A percentile compares a stretch with the other conserved stretches of the same genome.
Conservation (phyloP, 192 early-diverging fungal species). For the Dimargaris cristalligena region DNA sequence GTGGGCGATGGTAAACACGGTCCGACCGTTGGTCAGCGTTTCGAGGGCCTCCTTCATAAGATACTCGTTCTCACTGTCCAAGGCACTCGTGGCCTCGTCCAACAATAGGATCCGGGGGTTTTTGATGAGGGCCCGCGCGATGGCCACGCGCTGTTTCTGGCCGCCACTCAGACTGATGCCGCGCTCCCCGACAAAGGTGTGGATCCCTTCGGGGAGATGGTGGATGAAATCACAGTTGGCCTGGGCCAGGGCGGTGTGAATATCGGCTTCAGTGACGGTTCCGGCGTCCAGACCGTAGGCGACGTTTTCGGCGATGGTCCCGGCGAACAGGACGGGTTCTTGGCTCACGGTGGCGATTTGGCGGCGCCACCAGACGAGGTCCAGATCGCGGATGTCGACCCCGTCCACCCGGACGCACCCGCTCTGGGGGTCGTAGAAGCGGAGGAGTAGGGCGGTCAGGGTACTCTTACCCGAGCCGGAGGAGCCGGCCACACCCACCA, state of each 20-base stretch:
- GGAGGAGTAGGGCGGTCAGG: conserved; percentile 37
- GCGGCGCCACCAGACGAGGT: conserved; percentile 37
- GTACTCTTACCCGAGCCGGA: conserved; percentile 55
- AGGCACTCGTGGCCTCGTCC: conserved; percentile 63
- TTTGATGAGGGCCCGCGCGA: conserved; percentile 66
- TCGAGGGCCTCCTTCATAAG: conserved; percentile 50
- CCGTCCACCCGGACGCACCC: conserved; percentile 43
- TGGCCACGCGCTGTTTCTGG: conserved; percentile 45
- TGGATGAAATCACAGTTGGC: conserved; percentile 45
- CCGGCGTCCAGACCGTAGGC: conserved; percentile 34
- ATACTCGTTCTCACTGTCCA: conserved; percentile 51
- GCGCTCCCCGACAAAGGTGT: conserved; percentile 83
- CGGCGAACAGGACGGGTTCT: conserved; percentile 55
- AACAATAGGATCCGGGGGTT: conserved; percentile 54
- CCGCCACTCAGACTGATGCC: conserved; percentile 41
- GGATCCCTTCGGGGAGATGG: conserved; percentile 57
- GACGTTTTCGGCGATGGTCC: conserved; percentile 52
- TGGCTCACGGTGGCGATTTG: conserved; percentile 51
- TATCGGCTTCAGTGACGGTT: conserved; percentile 6
- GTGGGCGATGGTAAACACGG: conserved; percentile 61
- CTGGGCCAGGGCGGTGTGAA: conserved; percentile 12
- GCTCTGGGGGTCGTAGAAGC: conserved; percentile 49
- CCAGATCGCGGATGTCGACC: conserved; percentile 33
- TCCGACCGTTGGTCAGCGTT: conserved; percentile 32
- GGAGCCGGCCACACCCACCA: conserved; percentile 31